Conservation (phyloP, 768 basidiomycete species). For the Termitomyces sp. region DNA sequence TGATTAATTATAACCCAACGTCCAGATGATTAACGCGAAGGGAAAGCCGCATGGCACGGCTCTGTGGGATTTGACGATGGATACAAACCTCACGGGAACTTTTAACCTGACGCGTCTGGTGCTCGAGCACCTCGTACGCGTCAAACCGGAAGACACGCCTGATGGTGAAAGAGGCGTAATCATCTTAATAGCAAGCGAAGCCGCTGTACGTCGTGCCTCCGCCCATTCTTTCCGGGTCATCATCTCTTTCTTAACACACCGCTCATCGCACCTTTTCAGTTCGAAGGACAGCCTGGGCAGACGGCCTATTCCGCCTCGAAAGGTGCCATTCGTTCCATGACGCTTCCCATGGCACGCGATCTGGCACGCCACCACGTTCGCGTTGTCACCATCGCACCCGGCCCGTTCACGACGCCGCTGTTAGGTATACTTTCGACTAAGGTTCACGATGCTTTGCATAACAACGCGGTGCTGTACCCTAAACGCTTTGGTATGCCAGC, state of each 20-base stretch:
- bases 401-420: slow-evolving; percentile 36
- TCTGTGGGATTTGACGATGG: slow-evolving; percentile 46
- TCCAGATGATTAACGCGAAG: slow-evolving; percentile 39
- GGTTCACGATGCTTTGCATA: slow-evolving; percentile 18
- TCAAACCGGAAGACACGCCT: slow-evolving; percentile 35
- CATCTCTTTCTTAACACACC: too few species aligned
- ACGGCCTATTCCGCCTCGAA: slow-evolving; percentile 53
- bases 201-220: slow-evolving; percentile 35
- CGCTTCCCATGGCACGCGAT: slow-evolving; percentile 58
- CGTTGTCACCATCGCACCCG: slow-evolving; percentile 55
- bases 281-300: slow-evolving; percentile 53
- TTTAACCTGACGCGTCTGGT: slow-evolving; percentile 56
- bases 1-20: too few species aligned
- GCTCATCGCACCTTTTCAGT: slow-evolving; percentile 24
- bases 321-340: slow-evolving; percentile 53
- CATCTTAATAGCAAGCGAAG: slow-evolving; percentile 50
- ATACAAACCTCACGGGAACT: slow-evolving; percentile 51
- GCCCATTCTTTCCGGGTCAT: not conserved
- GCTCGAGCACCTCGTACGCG: slow-evolving; percentile 42
- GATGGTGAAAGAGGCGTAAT: slow-evolving; percentile 57
- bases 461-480: slow-evolving; percentile 37
- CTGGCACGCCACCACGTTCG: slow-evolving; percentile 46
- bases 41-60: slow-evolving; percentile 43
- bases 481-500: slow-evolving; percentile 40
- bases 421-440: not conserved